Percentiles rank a stretch among this genome's conserved stretches.
Evolutionary conservation across 1,284 basidiomycete species (phyloP).

Genomic region (Peniophora sp.): DNA sequence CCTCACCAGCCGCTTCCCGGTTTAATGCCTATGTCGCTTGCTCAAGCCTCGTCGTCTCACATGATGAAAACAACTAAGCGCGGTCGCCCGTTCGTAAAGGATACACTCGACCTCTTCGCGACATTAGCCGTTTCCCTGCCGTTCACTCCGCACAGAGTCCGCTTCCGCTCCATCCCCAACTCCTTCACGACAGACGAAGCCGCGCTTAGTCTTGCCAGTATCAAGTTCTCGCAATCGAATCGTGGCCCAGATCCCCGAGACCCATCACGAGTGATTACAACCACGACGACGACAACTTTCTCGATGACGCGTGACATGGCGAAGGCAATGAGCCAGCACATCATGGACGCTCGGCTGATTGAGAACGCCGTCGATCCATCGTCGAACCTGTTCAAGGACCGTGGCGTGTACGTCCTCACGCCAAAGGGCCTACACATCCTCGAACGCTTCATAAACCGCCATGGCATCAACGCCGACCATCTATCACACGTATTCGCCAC

Average conservation of each 20-base stretch:
- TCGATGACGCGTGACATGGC: conserved; percentile 99
- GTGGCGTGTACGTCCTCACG: conserved; percentile 92
- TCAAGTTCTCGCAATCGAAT: conserved; percentile 99
- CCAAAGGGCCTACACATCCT: conserved; percentile 99
- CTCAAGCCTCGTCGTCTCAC: conserved; percentile 63
- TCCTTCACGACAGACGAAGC: conserved; percentile 95
- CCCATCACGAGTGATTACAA: conserved; percentile 94
- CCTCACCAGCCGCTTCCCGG: too few relatives aligned
- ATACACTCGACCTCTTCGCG: conserved; percentile 96
- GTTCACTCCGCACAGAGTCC: conserved; percentile 85
- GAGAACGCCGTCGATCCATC: conserved; percentile 91
- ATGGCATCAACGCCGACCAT: conserved; percentile 94
- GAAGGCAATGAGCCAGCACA: conserved; percentile 98
- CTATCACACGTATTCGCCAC: conserved; percentile 85
- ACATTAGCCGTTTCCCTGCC: conserved; percentile 93
- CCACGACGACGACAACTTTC: conserved; percentile 98
- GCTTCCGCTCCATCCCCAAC: conserved; percentile 92
- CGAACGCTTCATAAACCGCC: conserved; percentile 98
- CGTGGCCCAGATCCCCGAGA: conserved; percentile 97
- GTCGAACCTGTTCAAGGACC: conserved; percentile 91
- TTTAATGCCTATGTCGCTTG: too few relatives aligned
- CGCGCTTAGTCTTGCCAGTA: conserved; percentile 85
- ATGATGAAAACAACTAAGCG: conserved; percentile 97
- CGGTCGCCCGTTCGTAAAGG: conserved; percentile 90
- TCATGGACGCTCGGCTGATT: conserved; percentile 97